These are phyloP conservation scores for Colletotrichum gigasporum DNA, from an alignment of 2,329 filamentous ascomycete species.

Conservation along the genomic window DNA sequence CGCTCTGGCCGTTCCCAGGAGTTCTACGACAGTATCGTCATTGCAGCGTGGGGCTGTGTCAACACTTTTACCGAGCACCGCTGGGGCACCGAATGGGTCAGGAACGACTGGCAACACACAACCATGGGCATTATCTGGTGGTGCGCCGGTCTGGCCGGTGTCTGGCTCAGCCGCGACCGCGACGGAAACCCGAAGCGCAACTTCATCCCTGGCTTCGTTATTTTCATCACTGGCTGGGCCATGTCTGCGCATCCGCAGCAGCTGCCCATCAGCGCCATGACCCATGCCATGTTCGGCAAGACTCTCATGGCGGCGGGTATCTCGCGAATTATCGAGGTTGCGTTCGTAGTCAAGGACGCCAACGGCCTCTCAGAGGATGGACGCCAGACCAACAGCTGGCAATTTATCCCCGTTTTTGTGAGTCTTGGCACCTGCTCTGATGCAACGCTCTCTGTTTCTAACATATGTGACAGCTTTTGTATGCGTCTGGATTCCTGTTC, in stretches of 20 bases:
- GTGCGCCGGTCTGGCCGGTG: conserved; percentile 88
- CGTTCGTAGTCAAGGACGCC: conserved; percentile 83
- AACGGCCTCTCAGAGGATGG: conserved; percentile 72
- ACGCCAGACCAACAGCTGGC: conserved; percentile 71
- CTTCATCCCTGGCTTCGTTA: conserved; percentile 90
- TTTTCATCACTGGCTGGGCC: conserved; percentile 91
- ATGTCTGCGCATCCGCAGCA: conserved; percentile 94
- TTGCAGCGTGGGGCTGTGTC: conserved; percentile 94
- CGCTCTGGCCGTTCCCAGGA: conserved; percentile 89
- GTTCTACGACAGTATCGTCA: conserved; percentile 93
- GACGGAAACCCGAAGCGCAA: conserved; percentile 91
- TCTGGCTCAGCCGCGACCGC: conserved; percentile 89
- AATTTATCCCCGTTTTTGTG: conserved; percentile 64
- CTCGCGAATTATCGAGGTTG: conserved; percentile 88
- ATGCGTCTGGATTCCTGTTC: conserved; percentile 93
- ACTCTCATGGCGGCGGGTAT: conserved; percentile 91
- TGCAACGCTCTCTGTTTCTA: conserved; percentile 28
- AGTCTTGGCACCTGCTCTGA: conserved; percentile 54
- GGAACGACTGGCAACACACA: conserved; percentile 96
- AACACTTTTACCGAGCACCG: conserved; percentile 98
- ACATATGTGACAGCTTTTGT: conserved; percentile 74
- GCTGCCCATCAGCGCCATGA: conserved; percentile 84
- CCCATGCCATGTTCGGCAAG: conserved; percentile 91
- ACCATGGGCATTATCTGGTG: conserved; percentile 99
- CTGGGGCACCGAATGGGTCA: conserved; percentile 90